Conservation (phyloP, 2,329 filamentous ascomycete genomes). For the Hymenoscyphus linearis region DNA sequence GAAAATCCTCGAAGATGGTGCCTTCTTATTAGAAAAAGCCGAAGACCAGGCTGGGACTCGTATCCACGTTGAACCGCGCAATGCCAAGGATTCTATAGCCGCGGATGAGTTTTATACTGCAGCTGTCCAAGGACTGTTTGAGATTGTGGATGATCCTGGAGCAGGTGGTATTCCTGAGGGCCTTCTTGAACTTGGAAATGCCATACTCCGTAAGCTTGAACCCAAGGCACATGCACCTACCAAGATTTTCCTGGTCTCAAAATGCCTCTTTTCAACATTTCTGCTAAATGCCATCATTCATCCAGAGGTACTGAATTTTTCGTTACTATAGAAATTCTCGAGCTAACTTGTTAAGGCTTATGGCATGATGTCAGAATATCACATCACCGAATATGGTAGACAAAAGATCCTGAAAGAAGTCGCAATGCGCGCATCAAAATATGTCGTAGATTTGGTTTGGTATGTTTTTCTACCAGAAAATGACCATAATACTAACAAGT, state of each 20-base stretch:
- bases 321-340: background rate
- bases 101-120: conserved; percentile 85
- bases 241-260: conserved; percentile 77
- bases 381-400: conserved; percentile 85
- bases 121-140: conserved; percentile 76
- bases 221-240: conserved; percentile 67
- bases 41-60: conserved; percentile 71
- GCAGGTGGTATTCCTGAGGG: conserved; percentile 81
- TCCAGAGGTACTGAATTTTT: conserved; percentile 61
- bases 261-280: conserved; percentile 90
- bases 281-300: conserved; percentile 78
- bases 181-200: conserved; percentile 76
- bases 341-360: conserved; percentile 38
- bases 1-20: conserved; percentile 88
- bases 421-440: conserved; percentile 71
- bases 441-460: conserved; percentile 70
- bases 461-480: conserved; percentile 29
- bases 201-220: conserved; percentile 73
- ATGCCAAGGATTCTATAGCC: conserved; percentile 72
- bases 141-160: conserved; percentile 79
- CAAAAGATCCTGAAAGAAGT: conserved; percentile 78
- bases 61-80: conserved; percentile 67
- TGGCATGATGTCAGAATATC: conserved; percentile 78
- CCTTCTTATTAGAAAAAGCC: conserved; percentile 81
- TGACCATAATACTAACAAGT: background rate